phyloP scores from a whole-genome alignment of 2,329 filamentous ascomycete species.

The Colletotrichum spinosum region DNA sequence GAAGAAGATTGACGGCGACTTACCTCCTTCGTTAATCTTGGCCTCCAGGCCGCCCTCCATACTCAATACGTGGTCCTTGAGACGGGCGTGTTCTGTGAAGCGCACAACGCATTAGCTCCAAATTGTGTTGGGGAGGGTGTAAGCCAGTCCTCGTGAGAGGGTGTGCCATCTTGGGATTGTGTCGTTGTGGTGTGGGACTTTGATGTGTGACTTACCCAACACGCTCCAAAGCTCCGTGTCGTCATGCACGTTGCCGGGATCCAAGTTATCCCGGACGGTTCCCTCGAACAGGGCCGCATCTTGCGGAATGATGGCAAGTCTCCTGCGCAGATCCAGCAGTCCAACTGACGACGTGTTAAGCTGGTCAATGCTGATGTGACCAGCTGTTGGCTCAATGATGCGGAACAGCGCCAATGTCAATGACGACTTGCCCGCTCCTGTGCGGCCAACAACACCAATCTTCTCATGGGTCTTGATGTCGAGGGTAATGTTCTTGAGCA shows the following conservation, averaged over 20 bases:
- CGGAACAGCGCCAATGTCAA: constrained; percentile 93
- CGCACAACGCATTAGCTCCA: constrained; percentile 51
- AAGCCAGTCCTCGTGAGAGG: constrained; percentile 18
- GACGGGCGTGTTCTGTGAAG: constrained; percentile 83
- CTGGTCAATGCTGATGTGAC: constrained; percentile 88
- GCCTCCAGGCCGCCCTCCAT: constrained; percentile 95
- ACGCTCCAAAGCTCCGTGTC: constrained; percentile 98
- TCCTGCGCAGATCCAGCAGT: constrained; percentile 85
- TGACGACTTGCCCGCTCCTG: constrained; percentile 95
- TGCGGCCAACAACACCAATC: constrained; percentile 96
- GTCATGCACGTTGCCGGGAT: constrained; percentile 93
- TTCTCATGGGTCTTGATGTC: constrained; percentile 97
- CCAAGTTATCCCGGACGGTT: constrained; percentile 92
- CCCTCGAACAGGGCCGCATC: constrained; percentile 97
- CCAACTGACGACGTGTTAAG: constrained; percentile 93
- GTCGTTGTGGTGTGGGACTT: neutral
- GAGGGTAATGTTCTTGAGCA: constrained; percentile 91
- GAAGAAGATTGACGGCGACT: constrained; percentile 50
- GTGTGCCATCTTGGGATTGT: constrained; percentile 30
- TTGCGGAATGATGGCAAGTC: constrained; percentile 96
- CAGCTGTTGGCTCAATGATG: constrained; percentile 88
- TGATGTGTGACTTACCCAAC: constrained; percentile 72
- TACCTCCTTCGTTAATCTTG: constrained; percentile 92
- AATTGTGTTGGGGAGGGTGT: constrained; percentile 31
- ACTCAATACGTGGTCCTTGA: constrained; percentile 87